Evolutionary conservation across 805 yeast species (phyloP), one percentile per base, ranked within the genome.

Genomic region (Tetrapisispora taiwanensis): DNA sequence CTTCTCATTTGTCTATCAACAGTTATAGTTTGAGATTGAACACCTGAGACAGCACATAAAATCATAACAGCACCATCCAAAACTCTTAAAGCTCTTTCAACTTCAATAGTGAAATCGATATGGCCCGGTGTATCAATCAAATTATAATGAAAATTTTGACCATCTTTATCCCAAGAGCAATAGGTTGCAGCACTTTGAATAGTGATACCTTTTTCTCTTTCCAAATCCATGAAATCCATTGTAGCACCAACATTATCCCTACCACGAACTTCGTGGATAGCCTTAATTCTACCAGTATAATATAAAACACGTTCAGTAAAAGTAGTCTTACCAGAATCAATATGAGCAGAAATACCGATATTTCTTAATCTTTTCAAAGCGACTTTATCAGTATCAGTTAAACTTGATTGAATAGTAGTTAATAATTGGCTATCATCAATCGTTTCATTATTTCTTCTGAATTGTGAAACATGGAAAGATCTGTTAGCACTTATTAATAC

Each of bases 1-100:
- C 98, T 81, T 58, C 95, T 80, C 98, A 92, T 92, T 71, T 92
- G 99, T 62, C 98, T 82, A 66, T 92, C 98, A 39, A 92, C 98
- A 34, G 98, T 92, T 47, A 92, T 95, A 17, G 98, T 92, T 67
- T 92, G 98, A 1, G 96, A 87, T 68, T 92, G 98, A 39, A 92
- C 98, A 60, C 98, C 98, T 26, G 95, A 78, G 43, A 92, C 98
- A 17, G 98, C 98, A 74, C 98, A 92, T 17, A 92, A 97, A 44
- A 92, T 97, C 50, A 92, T 73, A 40, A 92, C 97, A 33, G 98
- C 98, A 68, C 98, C 98, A 65, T 92, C 98, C 48, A 92, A 71
- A 35, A 92, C 98, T 67, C 98, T 78, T 64, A 92, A 71, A n/a
- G 98, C 98, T 62, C 98, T 79, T 71, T 92, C 98, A 40, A 92